Percentiles rank a stretch among this genome's conserved stretches.
phyloP scores from a whole-genome alignment of 2,329 filamentous ascomycete genomes.

The Falciphora oryzae region DNA sequence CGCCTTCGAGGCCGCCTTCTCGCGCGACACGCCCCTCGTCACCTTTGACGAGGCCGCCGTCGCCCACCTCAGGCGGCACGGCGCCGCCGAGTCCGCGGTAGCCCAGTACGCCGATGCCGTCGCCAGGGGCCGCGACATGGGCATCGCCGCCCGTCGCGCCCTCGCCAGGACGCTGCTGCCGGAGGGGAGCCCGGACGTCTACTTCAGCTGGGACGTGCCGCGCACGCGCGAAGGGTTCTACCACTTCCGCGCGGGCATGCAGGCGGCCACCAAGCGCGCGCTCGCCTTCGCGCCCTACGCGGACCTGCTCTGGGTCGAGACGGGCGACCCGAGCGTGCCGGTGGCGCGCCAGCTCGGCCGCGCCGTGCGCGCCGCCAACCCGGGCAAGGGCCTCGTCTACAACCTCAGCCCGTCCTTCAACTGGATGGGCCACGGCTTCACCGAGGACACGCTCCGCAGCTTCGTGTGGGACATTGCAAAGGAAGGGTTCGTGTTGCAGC shows the following conservation, averaged over 20 bases:
- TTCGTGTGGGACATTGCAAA: constrained; percentile 96
- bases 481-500: constrained; percentile 71
- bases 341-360: constrained; percentile 71
- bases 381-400: constrained; percentile 88
- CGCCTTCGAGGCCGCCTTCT: constrained; percentile 79
- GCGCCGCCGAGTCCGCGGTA: constrained; percentile 57
- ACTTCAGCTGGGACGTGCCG: constrained; percentile 87
- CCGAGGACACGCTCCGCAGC: constrained; percentile 70
- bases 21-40: constrained; percentile 76
- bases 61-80: constrained; percentile 63
- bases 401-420: constrained; percentile 97
- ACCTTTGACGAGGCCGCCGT: constrained; percentile 90
- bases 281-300: constrained; percentile 88
- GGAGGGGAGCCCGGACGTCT: constrained; percentile 47
- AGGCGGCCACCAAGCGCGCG: constrained; percentile 85
- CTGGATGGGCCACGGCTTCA: constrained; percentile 95
- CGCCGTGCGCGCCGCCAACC: constrained; percentile 63
- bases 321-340: constrained; percentile 76
- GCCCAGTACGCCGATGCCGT: constrained; percentile 61
- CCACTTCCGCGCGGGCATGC: constrained; percentile 79
- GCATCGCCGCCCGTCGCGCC: constrained; percentile 69
- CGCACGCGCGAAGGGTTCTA: constrained; percentile 92
- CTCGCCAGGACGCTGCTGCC: constrained; percentile 64
- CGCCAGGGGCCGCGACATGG: constrained; percentile 62
- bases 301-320: constrained; percentile 96